These are phyloP conservation scores for Pseudozyma sp. DNA, from an alignment of 1,284 basidiomycete genomes.

Conservation along the genomic window DNA sequence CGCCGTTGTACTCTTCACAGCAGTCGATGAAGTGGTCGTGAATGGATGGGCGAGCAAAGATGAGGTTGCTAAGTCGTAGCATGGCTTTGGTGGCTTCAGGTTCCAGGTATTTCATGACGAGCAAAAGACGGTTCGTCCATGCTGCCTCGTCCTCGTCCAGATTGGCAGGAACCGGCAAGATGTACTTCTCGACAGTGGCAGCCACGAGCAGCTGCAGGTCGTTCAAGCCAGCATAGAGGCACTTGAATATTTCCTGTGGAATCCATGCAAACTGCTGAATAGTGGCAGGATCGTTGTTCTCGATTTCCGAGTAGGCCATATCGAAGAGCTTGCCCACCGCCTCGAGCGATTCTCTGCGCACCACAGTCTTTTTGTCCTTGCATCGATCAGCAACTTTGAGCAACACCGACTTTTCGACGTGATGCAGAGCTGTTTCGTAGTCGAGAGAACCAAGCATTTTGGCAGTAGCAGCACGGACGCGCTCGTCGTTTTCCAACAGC, in stretches of 20 bases:
- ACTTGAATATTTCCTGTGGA: conserved; percentile 78
- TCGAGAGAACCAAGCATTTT: conserved; percentile 84
- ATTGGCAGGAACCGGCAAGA: conserved; percentile 84
- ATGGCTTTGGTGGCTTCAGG: conserved; percentile 73
- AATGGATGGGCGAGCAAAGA: conserved; percentile 34
- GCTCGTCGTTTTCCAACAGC: conserved; percentile 84
- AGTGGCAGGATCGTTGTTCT: conserved; percentile 80
- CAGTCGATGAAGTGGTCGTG: conserved; percentile 51
- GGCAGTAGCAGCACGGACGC: conserved; percentile 86
- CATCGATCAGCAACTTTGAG: conserved; percentile 78
- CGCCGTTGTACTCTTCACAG: conserved; percentile 70
- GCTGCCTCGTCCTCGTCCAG: conserved; percentile 78
- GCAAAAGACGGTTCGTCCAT: conserved; percentile 87
- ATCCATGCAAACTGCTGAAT: conserved; percentile 92
- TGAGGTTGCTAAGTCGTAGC: conserved; percentile 73
- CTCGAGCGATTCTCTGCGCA: conserved; percentile 83
- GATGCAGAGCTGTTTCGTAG: conserved; percentile 88
- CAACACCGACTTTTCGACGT: conserved; percentile 78
- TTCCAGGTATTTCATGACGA: conserved; percentile 80
- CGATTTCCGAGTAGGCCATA: conserved; percentile 90
- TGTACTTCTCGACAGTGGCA: conserved; percentile 76
- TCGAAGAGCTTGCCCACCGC: conserved; percentile 83
- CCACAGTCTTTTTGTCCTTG: conserved; percentile 86
- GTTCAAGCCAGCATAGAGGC: conserved; percentile 65
- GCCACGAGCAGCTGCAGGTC: conserved; percentile 73